phyloP scores from a whole-genome alignment of 371 early-diverging fungal species.

The Mucor irregularis region DNA sequence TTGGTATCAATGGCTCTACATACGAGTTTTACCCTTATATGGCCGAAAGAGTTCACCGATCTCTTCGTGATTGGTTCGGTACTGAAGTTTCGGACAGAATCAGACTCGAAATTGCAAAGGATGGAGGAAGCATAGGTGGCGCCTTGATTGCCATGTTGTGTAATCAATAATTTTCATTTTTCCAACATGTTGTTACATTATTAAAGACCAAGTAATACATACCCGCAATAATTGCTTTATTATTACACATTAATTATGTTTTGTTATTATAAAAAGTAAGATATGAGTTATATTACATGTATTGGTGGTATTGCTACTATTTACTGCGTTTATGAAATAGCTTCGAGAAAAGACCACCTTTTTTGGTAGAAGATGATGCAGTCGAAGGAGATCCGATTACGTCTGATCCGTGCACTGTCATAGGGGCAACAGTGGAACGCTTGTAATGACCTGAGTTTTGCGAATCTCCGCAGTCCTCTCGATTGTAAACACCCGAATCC shows the following conservation, averaged over 20 bases:
- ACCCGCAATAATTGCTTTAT: background rate
- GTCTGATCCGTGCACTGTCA: no score
- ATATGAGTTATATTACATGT: background rate
- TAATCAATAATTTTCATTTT: background rate
- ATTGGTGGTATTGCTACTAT: background rate
- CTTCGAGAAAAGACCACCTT: background rate
- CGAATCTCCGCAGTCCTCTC: background rate
- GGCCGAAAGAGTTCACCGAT: conserved; percentile 2
- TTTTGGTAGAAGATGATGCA: background rate
- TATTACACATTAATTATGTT: background rate
- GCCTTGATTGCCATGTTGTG: conserved; percentile 47
- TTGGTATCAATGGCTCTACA: conserved; percentile 83
- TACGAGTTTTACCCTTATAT: conserved; percentile 83
- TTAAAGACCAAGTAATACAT: no score
- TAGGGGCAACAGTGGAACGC: background rate
- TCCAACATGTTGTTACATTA: no score
- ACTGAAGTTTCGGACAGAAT: conserved; percentile 21
- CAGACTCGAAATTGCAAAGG: conserved; percentile 33
- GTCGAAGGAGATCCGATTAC: background rate
- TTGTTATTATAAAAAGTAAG: background rate
- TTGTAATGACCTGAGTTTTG: background rate
- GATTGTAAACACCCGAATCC: conserved; percentile 45
- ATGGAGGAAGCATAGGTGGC: conserved; percentile 47
- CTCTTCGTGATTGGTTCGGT: conserved; percentile 29
- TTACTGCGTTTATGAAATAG: conserved; percentile 5